These are phyloP conservation scores for Daldinia loculata DNA, from an alignment of 495 filamentous ascomycete species.

Conservation along the genomic window DNA sequence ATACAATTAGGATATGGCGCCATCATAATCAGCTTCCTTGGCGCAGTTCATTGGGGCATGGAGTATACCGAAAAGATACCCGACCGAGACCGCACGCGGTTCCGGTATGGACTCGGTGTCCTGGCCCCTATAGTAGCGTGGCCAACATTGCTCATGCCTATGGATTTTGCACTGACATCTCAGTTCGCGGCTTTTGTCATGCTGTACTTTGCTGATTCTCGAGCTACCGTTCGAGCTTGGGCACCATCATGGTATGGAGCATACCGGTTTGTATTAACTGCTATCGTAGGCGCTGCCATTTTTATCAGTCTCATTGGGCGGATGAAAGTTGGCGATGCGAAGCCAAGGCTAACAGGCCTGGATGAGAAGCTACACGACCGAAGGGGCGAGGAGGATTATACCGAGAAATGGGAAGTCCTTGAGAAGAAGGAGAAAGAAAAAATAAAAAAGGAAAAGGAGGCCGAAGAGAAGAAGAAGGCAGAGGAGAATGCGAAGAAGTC, in stretches of 20 bases:
- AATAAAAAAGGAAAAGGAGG: constrained; percentile 51
- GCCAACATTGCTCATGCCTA: constrained; percentile 88
- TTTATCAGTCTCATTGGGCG: constrained; percentile 86
- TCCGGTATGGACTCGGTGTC: constrained; percentile 84
- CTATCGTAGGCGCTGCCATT: constrained; percentile 87
- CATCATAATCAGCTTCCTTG: constrained; percentile 93
- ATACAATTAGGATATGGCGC: constrained; percentile 94
- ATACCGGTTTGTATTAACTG: constrained; percentile 96
- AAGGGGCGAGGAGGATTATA: constrained; percentile 52
- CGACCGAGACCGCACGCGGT: constrained; percentile 46
- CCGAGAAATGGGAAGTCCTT: constrained; percentile 72
- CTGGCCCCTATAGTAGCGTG: constrained; percentile 86
- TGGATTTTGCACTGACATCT: constrained; percentile 86
- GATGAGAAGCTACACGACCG: constrained; percentile 68
- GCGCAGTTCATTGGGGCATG: constrained; percentile 92
- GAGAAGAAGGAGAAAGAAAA: constrained; percentile 63
- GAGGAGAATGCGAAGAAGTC: constrained; percentile 43
- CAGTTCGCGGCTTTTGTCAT: constrained; percentile 91
- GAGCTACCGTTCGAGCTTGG: constrained; percentile 79
- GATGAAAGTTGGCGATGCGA: constrained; percentile 76
- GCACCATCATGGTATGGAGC: constrained; percentile 90
- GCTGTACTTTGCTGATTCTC: constrained; percentile 88
- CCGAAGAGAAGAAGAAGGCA: constrained; percentile 48
- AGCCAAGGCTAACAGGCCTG: constrained; percentile 53
- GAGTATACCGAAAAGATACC: constrained; percentile 66